Evolutionary conservation across 2,329 filamentous ascomycete genomes (phyloP).

Genomic region (Nannizziopsis barbatae): DNA sequence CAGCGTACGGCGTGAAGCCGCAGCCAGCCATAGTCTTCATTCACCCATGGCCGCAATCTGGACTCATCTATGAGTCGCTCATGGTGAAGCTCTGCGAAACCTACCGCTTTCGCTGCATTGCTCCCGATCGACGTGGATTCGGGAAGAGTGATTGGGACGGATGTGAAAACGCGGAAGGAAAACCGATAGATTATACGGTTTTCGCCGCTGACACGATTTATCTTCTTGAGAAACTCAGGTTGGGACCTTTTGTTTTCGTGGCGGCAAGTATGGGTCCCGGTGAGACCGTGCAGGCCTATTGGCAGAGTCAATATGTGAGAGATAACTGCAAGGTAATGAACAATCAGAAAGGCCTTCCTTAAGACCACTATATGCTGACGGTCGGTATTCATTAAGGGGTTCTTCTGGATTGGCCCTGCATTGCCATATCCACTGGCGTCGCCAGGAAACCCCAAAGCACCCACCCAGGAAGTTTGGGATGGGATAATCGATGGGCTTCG

Average conservation of each 20-base stretch:
- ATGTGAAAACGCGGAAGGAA: constrained; percentile 4
- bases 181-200: constrained; percentile 22
- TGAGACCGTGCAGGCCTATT: constrained; percentile 21
- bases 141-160: constrained; percentile 25
- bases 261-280: constrained; percentile 24
- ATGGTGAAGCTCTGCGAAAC: constrained; percentile 22
- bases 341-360: constrained; percentile 3
- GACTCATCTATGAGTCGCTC: constrained; percentile 22
- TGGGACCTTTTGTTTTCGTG: constrained; percentile 21
- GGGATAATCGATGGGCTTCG: constrained; percentile 20
- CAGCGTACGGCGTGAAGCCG: constrained; percentile 8
- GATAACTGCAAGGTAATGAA: constrained; percentile 19
- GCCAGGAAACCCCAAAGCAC: constrained; percentile 18
- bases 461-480: constrained; percentile 20
- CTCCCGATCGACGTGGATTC: constrained; percentile 24
- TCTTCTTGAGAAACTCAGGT: constrained; percentile 17
- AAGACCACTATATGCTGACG: neutral
- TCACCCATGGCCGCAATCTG: constrained; percentile 25
- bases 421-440: constrained; percentile 19
- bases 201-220: constrained; percentile 22
- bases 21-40: constrained; percentile 21
- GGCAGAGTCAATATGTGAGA: constrained; percentile 16
- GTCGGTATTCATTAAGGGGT: constrained; percentile 13
- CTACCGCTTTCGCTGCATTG: constrained; percentile 23
- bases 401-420: constrained; percentile 21